Evolutionary conservation across 331 rosid genomes (phyloP).

Genomic region (Cydonia oblonga): DNA sequence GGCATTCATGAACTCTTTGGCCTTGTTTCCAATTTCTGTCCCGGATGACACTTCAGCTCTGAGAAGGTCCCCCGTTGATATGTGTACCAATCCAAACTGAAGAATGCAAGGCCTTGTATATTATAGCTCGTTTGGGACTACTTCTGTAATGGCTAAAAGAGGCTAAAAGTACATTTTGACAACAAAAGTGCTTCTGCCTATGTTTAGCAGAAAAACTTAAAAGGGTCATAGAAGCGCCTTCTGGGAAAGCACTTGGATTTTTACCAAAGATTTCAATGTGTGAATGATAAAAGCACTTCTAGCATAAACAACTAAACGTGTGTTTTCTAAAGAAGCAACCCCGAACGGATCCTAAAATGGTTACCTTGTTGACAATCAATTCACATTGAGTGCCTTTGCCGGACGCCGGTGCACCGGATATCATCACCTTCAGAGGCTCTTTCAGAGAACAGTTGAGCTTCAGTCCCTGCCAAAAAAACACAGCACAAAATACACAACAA

Average conservation of each 20-base stretch:
- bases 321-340: not conserved
- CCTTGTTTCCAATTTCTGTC: conserved; percentile 80
- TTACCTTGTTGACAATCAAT: conserved; percentile 64
- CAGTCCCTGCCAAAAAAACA: conserved; percentile 26
- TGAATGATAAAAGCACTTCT: no score
- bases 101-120: not conserved
- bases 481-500: conserved; percentile 1
- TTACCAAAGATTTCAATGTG: no score
- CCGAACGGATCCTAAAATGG: not conserved
- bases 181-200: no score
- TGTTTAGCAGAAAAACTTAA: no score
- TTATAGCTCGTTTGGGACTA: not conserved
- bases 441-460: conserved; percentile 42
- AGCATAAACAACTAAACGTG: no score
- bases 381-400: conserved; percentile 98
- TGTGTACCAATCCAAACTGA: conserved; percentile 88
- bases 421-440: conserved; percentile 79
- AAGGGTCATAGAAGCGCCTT: no score
- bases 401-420: conserved; percentile 94
- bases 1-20: conserved; percentile 81
- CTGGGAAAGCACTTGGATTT: no score
- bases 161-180: no score
- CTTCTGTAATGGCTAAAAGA: no score
- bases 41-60: conserved; percentile 80
- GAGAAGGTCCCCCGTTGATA: conserved; percentile 88